Base-by-base conservation (phyloP, 2,329 filamentous ascomycete genomes). In the Plectosphaerella plurivora region DNA sequence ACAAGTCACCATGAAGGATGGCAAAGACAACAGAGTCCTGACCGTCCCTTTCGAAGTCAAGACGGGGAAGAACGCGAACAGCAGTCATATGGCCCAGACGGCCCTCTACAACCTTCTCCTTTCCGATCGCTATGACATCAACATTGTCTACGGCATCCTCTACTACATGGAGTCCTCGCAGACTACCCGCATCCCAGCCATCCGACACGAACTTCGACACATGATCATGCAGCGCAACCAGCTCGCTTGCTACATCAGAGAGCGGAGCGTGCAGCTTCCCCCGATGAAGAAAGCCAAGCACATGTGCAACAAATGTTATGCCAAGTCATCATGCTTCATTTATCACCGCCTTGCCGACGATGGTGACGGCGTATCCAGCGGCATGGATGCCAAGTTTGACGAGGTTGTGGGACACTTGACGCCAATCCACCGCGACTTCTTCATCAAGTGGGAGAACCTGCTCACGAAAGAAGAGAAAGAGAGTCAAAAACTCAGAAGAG, bases 151-250 rank as follows among this genome's bases (percentile, higher is more conserved):
- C 60, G 94, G 94, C 8, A 84, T 99, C 51, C 74, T 99, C 11
- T 99, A 97, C 68, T 99, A 99, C 65, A 88, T 96, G 74, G 94
- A 97, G 66, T 90, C 85, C 3, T 93, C 91, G 0, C 87, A 90
- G 59, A 96, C 88, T 12, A 84, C 90, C 60, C 86, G 91, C 20
- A 89, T 99, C 44, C 90, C 91, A 3, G 86, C 90, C 7, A 81
- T 97, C 53, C 83, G 90, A 37, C 87, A 91, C 59, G 94, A 99
- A 66, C 82, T 99, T 49, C 86, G 91, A 37, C 91, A 97, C 61
- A 96, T 99, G 91, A 88, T 99, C 54, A 92, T 97, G 75, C 88
- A 96, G 68, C 87, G 94, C 50, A 99, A 99, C 63, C 84, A 91
- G 59, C 75, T 99, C 16, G 91, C 93, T 3, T 88, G 87, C 59